phyloP scores from a whole-genome alignment of 495 filamentous ascomycete species.

The Trichoderma virens region DNA sequence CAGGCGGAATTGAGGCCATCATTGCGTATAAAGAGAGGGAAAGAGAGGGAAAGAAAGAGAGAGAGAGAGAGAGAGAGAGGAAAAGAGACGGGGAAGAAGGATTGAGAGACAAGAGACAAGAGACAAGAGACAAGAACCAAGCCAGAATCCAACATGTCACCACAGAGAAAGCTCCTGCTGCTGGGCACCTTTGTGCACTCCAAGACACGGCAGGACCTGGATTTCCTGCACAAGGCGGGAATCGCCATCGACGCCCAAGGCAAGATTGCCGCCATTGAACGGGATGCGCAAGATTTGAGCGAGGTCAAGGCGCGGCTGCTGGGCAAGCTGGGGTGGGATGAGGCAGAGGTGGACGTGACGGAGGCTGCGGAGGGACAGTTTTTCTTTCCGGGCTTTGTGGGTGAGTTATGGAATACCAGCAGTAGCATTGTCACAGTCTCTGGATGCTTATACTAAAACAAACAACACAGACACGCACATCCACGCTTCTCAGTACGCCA shows the following conservation, averaged over 20 bases:
- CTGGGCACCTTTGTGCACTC: constrained; percentile 53
- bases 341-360: constrained; percentile 31
- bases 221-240: constrained; percentile 50
- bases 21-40: background rate
- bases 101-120: background rate
- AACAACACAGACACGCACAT: constrained; percentile 71
- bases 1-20: too few species aligned
- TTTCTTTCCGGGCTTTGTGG: constrained; percentile 92
- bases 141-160: constrained; percentile 14
- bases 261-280: constrained; percentile 53
- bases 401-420: constrained; percentile 35
- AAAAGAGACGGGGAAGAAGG: background rate
- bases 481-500: constrained; percentile 90
- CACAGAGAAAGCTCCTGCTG: constrained; percentile 17
- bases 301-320: constrained; percentile 38
- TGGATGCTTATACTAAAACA: constrained; percentile 10
- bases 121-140: constrained; percentile 7
- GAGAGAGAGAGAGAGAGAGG: background rate
- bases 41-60: background rate
- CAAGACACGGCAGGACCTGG: constrained; percentile 45
- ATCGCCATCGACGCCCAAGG: constrained; percentile 61
- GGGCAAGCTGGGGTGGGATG: constrained; percentile 28
- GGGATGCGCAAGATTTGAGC: constrained; percentile 50
- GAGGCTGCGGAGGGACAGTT: constrained; percentile 48
- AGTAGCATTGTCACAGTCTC: too few species aligned